phyloP scores from a whole-genome alignment of 2,329 filamentous ascomycete species.

The Arthrobotrys entomopaga region DNA sequence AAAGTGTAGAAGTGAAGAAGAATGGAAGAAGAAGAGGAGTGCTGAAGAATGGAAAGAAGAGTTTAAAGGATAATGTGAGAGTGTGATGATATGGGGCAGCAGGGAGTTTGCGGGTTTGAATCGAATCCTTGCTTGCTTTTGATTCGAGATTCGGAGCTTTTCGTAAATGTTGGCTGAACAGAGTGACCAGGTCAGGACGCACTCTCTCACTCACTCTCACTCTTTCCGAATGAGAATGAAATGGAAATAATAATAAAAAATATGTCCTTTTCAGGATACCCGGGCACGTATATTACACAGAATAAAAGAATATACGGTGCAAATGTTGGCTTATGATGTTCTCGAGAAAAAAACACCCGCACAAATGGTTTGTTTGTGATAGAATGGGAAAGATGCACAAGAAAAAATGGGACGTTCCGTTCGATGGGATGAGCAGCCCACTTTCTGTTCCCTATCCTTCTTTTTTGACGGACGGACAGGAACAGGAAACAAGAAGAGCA shows the following conservation, averaged over 20 bases:
- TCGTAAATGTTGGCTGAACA: slow-evolving; percentile 6
- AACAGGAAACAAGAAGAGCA: slow-evolving; percentile 38
- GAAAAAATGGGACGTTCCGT: slow-evolving; percentile 1
- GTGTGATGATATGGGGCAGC: slow-evolving; percentile 11
- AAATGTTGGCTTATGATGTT: no score
- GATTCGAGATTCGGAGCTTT: slow-evolving; percentile 39
- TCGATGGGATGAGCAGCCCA: slow-evolving; percentile 41
- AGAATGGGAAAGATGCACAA: slow-evolving; percentile 1
- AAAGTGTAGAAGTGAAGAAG: slow-evolving; percentile 12
- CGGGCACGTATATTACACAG: no score
- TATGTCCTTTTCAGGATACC: no score
- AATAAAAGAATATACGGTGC: no score
- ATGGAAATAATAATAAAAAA: background rate
- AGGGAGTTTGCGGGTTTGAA: slow-evolving; percentile 28
- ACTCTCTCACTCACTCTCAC: no score
- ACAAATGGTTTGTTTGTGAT: background rate
- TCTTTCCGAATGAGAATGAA: slow-evolving; percentile 26
- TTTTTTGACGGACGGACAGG: slow-evolving; percentile 47
- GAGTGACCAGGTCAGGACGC: slow-evolving; percentile 34
- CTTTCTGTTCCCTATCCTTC: slow-evolving; percentile 9
- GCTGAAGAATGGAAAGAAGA: slow-evolving; percentile 10
- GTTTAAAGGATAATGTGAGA: slow-evolving; percentile 4
- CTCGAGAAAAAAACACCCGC: no score
- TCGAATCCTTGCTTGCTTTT: slow-evolving; percentile 28
- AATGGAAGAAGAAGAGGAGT: slow-evolving; percentile 7